Conservation (phyloP, 1,139 yeast genomes). For the Geotrichum siamense region DNA sequence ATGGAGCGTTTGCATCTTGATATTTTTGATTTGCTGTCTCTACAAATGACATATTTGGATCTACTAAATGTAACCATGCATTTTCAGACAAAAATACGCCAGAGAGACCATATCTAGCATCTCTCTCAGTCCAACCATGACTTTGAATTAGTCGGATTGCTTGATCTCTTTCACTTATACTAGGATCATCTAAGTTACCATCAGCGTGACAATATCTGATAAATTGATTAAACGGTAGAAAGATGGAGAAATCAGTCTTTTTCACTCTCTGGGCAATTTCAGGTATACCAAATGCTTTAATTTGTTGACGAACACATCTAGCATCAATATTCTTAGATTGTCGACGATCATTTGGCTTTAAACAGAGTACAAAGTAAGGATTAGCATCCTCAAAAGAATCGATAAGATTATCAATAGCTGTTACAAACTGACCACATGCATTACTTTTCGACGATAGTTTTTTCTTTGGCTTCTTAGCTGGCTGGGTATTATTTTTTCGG, state of each 20-base stretch:
- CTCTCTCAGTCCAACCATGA: conserved; percentile 36
- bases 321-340: conserved; percentile 37
- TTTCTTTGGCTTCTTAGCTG: conserved; percentile 17
- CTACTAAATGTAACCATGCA: conserved; percentile 39
- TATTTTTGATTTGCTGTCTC: conserved; percentile 27
- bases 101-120: conserved; percentile 37
- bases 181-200: conserved; percentile 20
- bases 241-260: conserved; percentile 35
- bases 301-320: conserved; percentile 39
- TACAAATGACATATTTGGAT: conserved; percentile 36
- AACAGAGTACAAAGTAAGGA: conserved; percentile 38
- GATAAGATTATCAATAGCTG: conserved; percentile 33
- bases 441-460: conserved; percentile 24
- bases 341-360: conserved; percentile 39
- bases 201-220: conserved; percentile 28
- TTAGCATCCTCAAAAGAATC: conserved; percentile 37
- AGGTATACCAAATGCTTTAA: conserved; percentile 38
- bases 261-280: conserved; percentile 38
- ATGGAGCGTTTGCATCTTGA: conserved; percentile 25
- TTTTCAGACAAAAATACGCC: conserved; percentile 38
- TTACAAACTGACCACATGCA: conserved; percentile 35
- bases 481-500: conserved; percentile 20
- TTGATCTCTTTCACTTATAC: conserved; percentile 32
- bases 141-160: conserved; percentile 30
- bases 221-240: conserved; percentile 37